phyloP scores from a whole-genome alignment of 2,329 filamentous ascomycete genomes.

The Neopestalotiopsis sp. region DNA sequence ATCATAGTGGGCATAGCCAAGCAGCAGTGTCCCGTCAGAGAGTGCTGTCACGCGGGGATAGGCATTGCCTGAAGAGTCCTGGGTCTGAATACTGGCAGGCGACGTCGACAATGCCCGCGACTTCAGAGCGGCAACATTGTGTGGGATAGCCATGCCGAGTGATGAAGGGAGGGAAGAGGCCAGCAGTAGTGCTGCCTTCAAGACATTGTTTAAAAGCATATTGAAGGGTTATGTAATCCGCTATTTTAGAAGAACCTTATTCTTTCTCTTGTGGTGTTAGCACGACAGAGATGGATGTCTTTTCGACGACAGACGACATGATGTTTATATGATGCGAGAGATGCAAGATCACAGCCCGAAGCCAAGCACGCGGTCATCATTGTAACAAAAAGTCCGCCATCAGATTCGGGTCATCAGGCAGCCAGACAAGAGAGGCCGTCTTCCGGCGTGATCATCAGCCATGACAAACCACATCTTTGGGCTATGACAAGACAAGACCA shows the following conservation, averaged over 20 bases:
- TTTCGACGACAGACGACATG: not conserved
- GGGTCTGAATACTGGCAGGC: conserved; percentile 5
- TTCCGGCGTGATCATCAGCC: not conserved
- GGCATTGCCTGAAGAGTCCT: conserved; percentile 32
- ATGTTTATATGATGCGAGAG: not conserved
- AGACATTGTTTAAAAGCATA: not conserved
- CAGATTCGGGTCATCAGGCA: not conserved
- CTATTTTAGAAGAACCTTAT: not conserved
- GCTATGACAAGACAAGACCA: not conserved
- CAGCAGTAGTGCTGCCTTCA: conserved; percentile 13
- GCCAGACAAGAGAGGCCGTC: not conserved
- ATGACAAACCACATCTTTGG: not conserved
- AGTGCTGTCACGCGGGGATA: conserved; percentile 46
- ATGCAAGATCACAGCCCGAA: not conserved
- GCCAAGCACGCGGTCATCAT: not conserved
- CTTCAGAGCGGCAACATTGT: not conserved
- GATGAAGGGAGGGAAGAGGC: conserved; percentile 11
- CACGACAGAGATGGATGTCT: not conserved
- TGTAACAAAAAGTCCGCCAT: not conserved
- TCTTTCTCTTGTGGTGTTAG: not conserved
- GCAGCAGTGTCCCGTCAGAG: conserved; percentile 44
- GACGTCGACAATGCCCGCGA: not conserved
- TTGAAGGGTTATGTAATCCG: not conserved
- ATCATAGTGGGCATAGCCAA: conserved; percentile 41
- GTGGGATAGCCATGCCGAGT: conserved; percentile 11